Evolutionary conservation across 768 basidiomycete species (phyloP).

Genomic region (Pleurotus pulmonarius): DNA sequence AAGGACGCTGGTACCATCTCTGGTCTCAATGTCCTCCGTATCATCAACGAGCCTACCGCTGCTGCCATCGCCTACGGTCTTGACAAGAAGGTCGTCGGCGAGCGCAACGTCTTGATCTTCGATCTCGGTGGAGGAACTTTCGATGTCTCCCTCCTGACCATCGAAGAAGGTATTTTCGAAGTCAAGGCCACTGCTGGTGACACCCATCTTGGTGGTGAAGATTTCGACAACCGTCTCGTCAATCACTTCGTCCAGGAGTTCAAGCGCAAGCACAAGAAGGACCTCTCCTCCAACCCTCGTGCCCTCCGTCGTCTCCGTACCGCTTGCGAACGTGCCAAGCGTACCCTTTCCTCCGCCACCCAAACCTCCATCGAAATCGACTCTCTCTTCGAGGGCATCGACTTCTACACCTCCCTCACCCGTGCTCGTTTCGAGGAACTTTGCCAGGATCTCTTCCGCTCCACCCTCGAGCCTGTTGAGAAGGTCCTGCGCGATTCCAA

Average conservation of each 20-base stretch:
- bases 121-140: conserved; percentile 99
- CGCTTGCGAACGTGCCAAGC: conserved; percentile 98
- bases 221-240: conserved; percentile 97
- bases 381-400: conserved; percentile 95
- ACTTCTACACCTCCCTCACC: conserved; percentile 97
- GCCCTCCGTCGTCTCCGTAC: conserved; percentile 96
- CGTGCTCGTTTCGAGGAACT: conserved; percentile 98
- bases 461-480: conserved; percentile 93
- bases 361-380: conserved; percentile 98
- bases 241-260: conserved; percentile 97
- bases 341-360: conserved; percentile 93
- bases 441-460: conserved; percentile 92
- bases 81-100: conserved; percentile 89
- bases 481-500: conserved; percentile 97
- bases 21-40: conserved; percentile 98
- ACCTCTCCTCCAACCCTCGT: conserved; percentile 88
- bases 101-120: conserved; percentile 99
- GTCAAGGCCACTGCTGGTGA: conserved; percentile 99
- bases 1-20: conserved; percentile 99
- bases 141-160: conserved; percentile 98
- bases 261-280: conserved; percentile 98
- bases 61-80: conserved; percentile 99
- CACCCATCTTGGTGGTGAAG: conserved; percentile 99
- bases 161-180: conserved; percentile 97
- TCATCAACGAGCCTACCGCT: conserved; percentile 99